Evolutionary conservation across 2,329 filamentous ascomycete genomes (phyloP).

Genomic region (Sporothrix euskadiensis): DNA sequence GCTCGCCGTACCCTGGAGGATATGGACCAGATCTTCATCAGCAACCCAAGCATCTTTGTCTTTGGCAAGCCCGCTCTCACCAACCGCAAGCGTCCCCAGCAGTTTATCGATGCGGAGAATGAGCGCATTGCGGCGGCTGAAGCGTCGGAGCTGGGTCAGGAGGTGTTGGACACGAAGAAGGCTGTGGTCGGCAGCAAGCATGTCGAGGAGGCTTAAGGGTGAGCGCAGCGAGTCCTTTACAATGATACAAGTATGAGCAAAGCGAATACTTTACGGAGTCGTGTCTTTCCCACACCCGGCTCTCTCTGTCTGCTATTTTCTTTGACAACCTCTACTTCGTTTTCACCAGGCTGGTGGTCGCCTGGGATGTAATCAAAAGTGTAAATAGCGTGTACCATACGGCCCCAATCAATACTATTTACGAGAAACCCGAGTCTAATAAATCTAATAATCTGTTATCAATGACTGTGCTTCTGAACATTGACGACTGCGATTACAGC

Average conservation of each 20-base stretch:
- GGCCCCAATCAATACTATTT: background rate
- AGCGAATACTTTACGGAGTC: background rate
- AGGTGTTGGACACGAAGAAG: slow-evolving; percentile 19
- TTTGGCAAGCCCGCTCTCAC: slow-evolving; percentile 40
- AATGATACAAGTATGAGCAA: background rate
- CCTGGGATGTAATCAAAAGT: background rate
- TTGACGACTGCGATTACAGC: too few species aligned
- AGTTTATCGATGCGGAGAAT: slow-evolving; percentile 42
- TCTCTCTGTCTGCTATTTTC: too few species aligned
- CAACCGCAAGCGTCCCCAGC: slow-evolving; percentile 41
- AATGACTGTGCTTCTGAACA: too few species aligned
- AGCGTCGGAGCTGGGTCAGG: slow-evolving; percentile 20
- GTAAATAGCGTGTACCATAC: background rate
- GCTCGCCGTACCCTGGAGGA: slow-evolving; percentile 50
- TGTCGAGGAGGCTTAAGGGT: slow-evolving; percentile 1
- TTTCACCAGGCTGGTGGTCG: too few species aligned
- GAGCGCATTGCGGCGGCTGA: slow-evolving; percentile 25
- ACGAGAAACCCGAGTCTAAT: background rate
- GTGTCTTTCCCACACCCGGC: background rate
- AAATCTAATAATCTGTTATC: too few species aligned
- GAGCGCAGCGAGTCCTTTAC: background rate
- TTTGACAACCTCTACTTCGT: too few species aligned
- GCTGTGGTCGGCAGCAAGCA: background rate
- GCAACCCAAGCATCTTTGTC: slow-evolving; percentile 39
- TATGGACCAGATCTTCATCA: slow-evolving; percentile 48